Percentiles rank a stretch among this genome's conserved stretches.
phyloP scores from a whole-genome alignment of 306 rosid species.

The Begonia masoniana region DNA sequence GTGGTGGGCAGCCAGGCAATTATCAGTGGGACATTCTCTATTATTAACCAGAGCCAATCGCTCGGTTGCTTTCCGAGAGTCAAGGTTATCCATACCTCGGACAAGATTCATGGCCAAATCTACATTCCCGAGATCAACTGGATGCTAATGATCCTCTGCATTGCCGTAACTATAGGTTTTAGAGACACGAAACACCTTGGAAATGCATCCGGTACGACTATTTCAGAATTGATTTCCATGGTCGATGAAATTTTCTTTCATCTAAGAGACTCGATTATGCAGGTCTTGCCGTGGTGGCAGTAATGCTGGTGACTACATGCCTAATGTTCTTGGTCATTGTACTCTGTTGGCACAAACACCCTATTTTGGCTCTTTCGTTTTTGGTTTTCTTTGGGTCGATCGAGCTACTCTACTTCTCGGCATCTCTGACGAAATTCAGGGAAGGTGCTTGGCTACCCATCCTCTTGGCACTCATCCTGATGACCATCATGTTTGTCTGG shows the following conservation, averaged over 20 bases:
- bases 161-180: constrained; percentile 18
- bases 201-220: constrained; percentile 13
- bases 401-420: constrained; percentile 16
- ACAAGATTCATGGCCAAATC: constrained; percentile 16
- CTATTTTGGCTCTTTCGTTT: constrained; percentile 9
- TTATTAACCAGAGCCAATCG: constrained; percentile 18
- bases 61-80: constrained; percentile 20
- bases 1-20: constrained; percentile 26
- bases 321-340: constrained; percentile 13
- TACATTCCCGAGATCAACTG: constrained; percentile 21
- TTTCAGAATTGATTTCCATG: neutral
- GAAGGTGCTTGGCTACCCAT: constrained; percentile 22
- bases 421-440: constrained; percentile 16
- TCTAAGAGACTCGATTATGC: neutral
- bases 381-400: constrained; percentile 14
- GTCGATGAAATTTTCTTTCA: no score
- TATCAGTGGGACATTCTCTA: constrained; percentile 22
- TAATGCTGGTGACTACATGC: constrained; percentile 25
- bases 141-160: constrained; percentile 18
- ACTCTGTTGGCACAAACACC: constrained; percentile 13
- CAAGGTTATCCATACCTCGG: constrained; percentile 19
- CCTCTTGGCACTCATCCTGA: constrained; percentile 1
- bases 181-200: constrained; percentile 18
- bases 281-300: constrained; percentile 23
- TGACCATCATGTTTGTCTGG: constrained; percentile 19